A percentile compares a stretch with the other conserved stretches of the same genome.
These are phyloP conservation scores for Coemansia aciculifera DNA, from an alignment of 192 early-diverging fungal species.

Conservation along the genomic window DNA sequence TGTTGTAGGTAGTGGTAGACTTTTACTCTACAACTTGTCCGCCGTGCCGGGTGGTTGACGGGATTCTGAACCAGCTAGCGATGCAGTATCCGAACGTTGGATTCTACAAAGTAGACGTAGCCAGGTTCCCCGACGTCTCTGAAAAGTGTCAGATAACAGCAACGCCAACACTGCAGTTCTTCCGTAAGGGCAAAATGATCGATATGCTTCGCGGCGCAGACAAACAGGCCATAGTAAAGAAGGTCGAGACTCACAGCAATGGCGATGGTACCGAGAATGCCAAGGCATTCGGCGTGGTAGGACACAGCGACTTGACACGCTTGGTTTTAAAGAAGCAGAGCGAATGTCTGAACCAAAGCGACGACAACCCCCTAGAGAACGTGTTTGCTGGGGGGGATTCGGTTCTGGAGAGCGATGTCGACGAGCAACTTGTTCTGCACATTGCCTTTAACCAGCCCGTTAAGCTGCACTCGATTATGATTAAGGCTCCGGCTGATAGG, in stretches of 20 bases:
- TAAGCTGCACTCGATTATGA: constrained; percentile 61
- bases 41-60: constrained; percentile 42
- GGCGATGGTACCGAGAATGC: constrained; percentile 11
- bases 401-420: constrained; percentile 87
- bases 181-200: constrained; percentile 71
- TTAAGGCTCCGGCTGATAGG: constrained; percentile 58
- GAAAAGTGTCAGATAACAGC: constrained; percentile 41
- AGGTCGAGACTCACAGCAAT: constrained; percentile 57
- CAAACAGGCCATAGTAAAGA: constrained; percentile 63
- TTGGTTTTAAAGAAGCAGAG: constrained; percentile 69
- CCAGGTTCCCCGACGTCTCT: constrained; percentile 37
- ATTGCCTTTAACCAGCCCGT: constrained; percentile 85
- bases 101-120: constrained; percentile 52
- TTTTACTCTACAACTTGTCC: constrained; percentile 50
- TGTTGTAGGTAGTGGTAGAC: constrained; percentile 45
- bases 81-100: constrained; percentile 30
- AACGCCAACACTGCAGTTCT: constrained; percentile 60
- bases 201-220: constrained; percentile 82
- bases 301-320: constrained; percentile 64
- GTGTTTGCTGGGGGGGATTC: constrained; percentile 71
- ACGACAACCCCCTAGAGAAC: constrained; percentile 71
- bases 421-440: constrained; percentile 90
- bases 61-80: constrained; percentile 22
- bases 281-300: constrained; percentile 51
- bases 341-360: constrained; percentile 84